Base-by-base conservation (phyloP, 352 stramenopile species). In the Elongisporangium senticosum region DNA sequence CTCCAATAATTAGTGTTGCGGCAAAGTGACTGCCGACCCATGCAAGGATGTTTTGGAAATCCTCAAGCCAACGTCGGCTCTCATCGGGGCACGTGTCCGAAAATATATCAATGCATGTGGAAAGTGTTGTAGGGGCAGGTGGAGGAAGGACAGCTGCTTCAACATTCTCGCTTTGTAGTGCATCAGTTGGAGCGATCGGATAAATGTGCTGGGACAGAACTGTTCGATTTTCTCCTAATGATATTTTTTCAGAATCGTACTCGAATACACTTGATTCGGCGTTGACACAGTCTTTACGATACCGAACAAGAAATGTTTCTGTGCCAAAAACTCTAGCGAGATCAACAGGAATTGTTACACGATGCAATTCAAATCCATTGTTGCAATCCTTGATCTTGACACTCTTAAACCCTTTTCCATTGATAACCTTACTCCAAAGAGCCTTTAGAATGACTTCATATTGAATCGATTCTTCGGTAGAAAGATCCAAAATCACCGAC, bases 1-100 rank as follows among this genome's bases (percentile, higher is more conserved):
- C 65, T 40, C 73, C 75, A 43, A 69, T 54, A 54, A 89, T 78
- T 21, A 90, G 63, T n/a, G 75, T 68, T 4, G 75, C 69, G 1
- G 81, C 79, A n/a, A 83, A 90, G 48, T 80, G 75, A 53, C 79
- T 86, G 26, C 79, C 81, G 21, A 77, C 63, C 71, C 81, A 88
- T 1, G 66, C 59, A 49, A 90, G 14, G n/a, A 83, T 58, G 22
- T 85, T 87, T 60, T 89, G 81, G 20, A 90, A 53, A 54, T 90
- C 81, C 53, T 78, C 65, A 0, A 90, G 58, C 81, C 81, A 90
- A 20, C 64, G 28, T 26, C 55, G 48, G 23, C 69, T 72, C 49
- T 79, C 64, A 53, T 69, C 61, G 24, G 75, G 50, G 4, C 13
- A 39, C 28, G 63, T 65, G 10, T 74, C 63, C 8, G 63, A 50